These are phyloP conservation scores for Calycina herbarum DNA, from an alignment of 2,329 filamentous ascomycete species.

Conservation along the genomic window DNA sequence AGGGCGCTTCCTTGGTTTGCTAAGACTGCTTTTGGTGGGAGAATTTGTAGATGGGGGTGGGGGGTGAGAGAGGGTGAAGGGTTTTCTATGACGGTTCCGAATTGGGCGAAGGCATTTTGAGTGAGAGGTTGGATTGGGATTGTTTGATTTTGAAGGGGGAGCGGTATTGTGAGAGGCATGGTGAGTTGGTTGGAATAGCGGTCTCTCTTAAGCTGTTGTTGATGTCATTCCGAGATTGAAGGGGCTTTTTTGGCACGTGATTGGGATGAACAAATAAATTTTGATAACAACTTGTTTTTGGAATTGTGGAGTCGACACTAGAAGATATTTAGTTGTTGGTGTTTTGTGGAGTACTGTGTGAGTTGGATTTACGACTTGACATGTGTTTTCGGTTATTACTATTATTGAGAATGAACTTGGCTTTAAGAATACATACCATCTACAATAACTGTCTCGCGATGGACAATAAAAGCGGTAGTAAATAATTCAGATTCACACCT, in stretches of 20 bases:
- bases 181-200: neutral
- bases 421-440: too few relatives aligned
- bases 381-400: too few relatives aligned
- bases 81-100: slow-evolving; percentile 81
- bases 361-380: too few relatives aligned
- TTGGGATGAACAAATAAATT: neutral
- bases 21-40: slow-evolving; percentile 50
- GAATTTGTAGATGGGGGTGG: slow-evolving; percentile 38
- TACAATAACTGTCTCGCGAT: too few relatives aligned
- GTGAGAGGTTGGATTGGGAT: slow-evolving; percentile 68
- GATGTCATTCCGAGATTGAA: neutral
- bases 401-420: too few relatives aligned
- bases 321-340: too few relatives aligned
- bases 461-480: too few relatives aligned
- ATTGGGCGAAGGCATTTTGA: slow-evolving; percentile 68
- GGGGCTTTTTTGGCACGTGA: neutral
- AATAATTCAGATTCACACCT: too few relatives aligned
- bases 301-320: too few relatives aligned
- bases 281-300: neutral
- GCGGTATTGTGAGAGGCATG: neutral
- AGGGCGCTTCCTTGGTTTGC: slow-evolving; percentile 87
- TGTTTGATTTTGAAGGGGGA: slow-evolving; percentile 14
- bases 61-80: slow-evolving; percentile 60
- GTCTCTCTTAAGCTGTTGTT: neutral
- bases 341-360: too few relatives aligned